phyloP scores from a whole-genome alignment of 306 rosid species.

The Acmispon strigosus region DNA sequence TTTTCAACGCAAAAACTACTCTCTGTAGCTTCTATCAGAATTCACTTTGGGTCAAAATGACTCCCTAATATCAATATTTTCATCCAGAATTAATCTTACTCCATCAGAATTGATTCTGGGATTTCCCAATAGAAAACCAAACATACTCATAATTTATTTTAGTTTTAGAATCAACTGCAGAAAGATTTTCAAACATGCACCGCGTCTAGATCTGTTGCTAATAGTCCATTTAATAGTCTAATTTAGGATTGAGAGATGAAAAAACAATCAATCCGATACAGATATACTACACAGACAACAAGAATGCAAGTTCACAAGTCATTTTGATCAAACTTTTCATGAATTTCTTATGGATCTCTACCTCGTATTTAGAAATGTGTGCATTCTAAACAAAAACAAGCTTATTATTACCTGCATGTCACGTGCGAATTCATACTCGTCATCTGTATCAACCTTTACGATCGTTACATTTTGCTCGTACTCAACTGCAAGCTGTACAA shows the following conservation, averaged over 20 bases:
- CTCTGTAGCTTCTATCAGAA: no score
- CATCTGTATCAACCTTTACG: slow-evolving; percentile 88
- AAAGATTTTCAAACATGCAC: no score
- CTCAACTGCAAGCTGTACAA: slow-evolving; percentile 87
- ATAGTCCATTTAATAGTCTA: not conserved
- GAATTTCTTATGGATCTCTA: not conserved
- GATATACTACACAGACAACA: not conserved
- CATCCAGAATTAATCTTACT: no score
- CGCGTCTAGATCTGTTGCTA: slow-evolving; percentile 12
- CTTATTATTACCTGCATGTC: slow-evolving; percentile 85
- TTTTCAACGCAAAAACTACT: no score
- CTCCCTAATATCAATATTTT: no score
- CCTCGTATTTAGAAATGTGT: not conserved
- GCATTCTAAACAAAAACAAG: not conserved
- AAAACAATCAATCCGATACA: not conserved
- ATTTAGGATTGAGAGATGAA: not conserved
- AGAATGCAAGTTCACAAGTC: not conserved
- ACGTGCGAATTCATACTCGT: slow-evolving; percentile 76
- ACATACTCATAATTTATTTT: no score
- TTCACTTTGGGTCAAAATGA: no score
- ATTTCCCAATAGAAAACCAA: no score
- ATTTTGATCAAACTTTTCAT: not conserved
- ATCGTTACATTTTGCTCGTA: slow-evolving; percentile 53
- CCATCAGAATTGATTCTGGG: no score
- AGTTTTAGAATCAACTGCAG: no score